Evolutionary conservation across 257 asterid species (phyloP), one percentile per base, ranked within the genome.

Genomic region (Rauvolfia tetraphylla): DNA sequence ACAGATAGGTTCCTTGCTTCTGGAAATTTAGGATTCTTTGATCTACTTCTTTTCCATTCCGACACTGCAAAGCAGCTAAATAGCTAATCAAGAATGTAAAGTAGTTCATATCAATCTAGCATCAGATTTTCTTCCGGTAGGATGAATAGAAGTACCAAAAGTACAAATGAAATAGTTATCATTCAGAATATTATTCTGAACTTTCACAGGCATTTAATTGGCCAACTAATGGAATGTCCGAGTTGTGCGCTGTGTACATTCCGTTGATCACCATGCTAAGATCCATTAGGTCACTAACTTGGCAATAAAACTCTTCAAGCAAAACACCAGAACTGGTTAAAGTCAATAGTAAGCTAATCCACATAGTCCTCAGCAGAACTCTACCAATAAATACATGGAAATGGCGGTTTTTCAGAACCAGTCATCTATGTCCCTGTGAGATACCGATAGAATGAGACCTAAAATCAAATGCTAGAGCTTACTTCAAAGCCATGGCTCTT

Each of bases 401-500:
- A 11, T 61, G 14, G 39, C 41, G 29, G 23, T 29, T 31, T 11
- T 72, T 46, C 63, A 34, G 20, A 59, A 33, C 41, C 49, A 38
- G 20, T 39, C 33, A 73, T 56, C 73, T 48, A 20, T 1, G 25
- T 7, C 8, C 31, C 33, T 51, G 12, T 11, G 59, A 63, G 76
- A 14, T 12, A 33, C 25, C n/a, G 8, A 34, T 34, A 72, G 3
- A 51, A 23, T 23, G 54, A 51, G 11, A 20, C 39, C 57, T 4
- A 23, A 73, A 73, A 23, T 57, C 31, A 14, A 54, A 23, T n/a
- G 25, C 7, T 17, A 38, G 10, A 15, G 49, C 81, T 73, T 78
- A 78, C 82, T 39, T 78, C 74, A 53, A 51, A 27, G 39, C 33
- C 49, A 36, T 51, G 41, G 17, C 68, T 61, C 20, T 38, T 78